These are phyloP conservation scores for Trichoderma endophyticum DNA, from an alignment of 2,329 filamentous ascomycete genomes.

Conservation along the genomic window DNA sequence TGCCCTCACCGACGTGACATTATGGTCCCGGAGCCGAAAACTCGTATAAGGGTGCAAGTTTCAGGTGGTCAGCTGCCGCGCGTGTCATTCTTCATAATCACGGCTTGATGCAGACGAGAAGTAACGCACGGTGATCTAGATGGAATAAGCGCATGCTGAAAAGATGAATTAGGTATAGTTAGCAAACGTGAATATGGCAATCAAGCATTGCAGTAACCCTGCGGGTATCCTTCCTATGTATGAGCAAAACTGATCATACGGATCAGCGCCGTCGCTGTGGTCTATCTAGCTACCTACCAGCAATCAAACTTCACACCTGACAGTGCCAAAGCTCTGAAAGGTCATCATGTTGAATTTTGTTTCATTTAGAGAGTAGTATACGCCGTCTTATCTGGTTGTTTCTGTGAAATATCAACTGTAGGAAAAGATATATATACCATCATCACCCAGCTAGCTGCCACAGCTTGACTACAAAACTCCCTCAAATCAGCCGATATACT, in stretches of 20 bases:
- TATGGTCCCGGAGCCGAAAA: background rate
- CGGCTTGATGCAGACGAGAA: background rate
- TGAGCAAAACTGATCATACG: background rate
- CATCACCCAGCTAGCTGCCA: background rate
- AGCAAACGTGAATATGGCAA: background rate
- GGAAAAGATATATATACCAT: background rate
- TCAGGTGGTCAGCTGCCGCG: background rate
- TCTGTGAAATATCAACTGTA: background rate
- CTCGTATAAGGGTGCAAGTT: background rate
- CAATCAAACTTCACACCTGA: background rate
- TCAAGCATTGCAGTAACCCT: background rate
- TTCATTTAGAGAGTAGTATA: background rate
- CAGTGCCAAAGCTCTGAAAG: background rate
- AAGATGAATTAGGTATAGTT: background rate
- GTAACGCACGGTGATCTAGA: background rate
- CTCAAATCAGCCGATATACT: background rate
- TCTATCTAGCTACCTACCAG: background rate
- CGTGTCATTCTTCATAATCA: background rate
- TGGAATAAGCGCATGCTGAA: background rate
- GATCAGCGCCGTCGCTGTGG: background rate
- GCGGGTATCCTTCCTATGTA: background rate
- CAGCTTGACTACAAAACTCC: background rate
- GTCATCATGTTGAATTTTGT: background rate
- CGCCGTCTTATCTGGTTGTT: background rate
- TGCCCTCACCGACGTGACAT: background rate